Conservation (phyloP, 2,329 filamentous ascomycete genomes). For the Botrytis tulipae region DNA sequence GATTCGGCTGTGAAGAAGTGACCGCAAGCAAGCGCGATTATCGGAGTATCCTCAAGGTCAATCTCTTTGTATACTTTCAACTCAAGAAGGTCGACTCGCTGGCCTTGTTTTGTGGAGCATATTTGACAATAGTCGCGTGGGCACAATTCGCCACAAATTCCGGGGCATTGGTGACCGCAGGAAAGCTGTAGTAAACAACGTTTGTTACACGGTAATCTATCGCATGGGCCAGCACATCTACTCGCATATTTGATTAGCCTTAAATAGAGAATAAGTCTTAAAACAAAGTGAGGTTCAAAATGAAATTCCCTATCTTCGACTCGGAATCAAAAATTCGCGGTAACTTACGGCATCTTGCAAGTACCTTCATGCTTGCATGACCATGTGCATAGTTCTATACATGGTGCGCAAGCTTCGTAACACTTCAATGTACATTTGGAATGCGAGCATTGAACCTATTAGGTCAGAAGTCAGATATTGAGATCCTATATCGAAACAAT, state of each 20-base stretch:
- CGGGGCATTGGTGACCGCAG: constrained; percentile 65
- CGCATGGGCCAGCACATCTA: constrained; percentile 63
- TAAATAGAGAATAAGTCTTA: background rate
- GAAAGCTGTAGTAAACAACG: constrained; percentile 52
- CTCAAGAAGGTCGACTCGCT: constrained; percentile 56
- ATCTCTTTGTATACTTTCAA: constrained; percentile 55
- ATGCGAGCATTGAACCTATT: constrained; percentile 58
- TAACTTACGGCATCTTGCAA: constrained; percentile 41
- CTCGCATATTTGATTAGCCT: background rate
- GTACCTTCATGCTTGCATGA: constrained; percentile 50
- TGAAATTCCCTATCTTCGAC: background rate
- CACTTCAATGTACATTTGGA: constrained; percentile 56
- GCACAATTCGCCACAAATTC: constrained; percentile 63
- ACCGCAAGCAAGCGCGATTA: constrained; percentile 60
- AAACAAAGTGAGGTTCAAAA: background rate
- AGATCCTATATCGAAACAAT: background rate
- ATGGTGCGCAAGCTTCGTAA: constrained; percentile 59
- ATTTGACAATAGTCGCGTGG: constrained; percentile 55
- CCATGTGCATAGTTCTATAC: constrained; percentile 56
- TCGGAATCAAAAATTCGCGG: background rate
- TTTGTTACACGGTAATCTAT: constrained; percentile 62
- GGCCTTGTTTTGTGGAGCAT: constrained; percentile 47
- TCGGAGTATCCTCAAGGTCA: constrained; percentile 57
- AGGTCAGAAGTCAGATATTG: background rate
- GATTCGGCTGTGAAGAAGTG: constrained; percentile 60